Percentiles rank a stretch among this genome's conserved stretches.
These are phyloP conservation scores for Isabelozyma heimii DNA, from an alignment of 805 yeast genomes.

Conservation along the genomic window DNA sequence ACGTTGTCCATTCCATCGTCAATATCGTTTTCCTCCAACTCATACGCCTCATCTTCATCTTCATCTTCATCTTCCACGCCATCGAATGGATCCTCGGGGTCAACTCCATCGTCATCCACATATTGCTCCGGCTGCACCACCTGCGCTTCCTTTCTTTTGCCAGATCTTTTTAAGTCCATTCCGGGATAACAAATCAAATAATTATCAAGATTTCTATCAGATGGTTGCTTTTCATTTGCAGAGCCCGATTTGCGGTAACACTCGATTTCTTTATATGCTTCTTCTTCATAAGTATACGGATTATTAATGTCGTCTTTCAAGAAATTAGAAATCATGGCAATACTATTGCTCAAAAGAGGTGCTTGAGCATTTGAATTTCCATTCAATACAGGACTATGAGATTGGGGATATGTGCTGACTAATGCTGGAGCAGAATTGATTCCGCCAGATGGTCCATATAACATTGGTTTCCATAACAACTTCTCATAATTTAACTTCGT, in stretches of 20 bases:
- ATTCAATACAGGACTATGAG: neutral
- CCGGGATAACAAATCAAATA: conserved; percentile 38
- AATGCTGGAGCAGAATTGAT: conserved; percentile 59
- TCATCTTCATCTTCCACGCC: conserved; percentile 8
- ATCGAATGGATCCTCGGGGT: neutral
- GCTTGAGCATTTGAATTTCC: conserved; percentile 1
- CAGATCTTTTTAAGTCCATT: conserved; percentile 7
- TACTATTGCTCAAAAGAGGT: conserved; percentile 40
- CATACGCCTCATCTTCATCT: conserved; percentile 8
- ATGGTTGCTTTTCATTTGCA: conserved; percentile 1
- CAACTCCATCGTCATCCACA: conserved; percentile 13
- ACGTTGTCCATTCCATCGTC: conserved; percentile 5
- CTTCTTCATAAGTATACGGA: conserved; percentile 56
- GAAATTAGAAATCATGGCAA: conserved; percentile 57
- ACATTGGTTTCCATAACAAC: conserved; percentile 77
- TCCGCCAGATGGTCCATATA: conserved; percentile 86
- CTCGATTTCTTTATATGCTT: conserved; percentile 48
- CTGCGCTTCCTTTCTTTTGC: neutral
- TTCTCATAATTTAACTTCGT: conserved; percentile 48
- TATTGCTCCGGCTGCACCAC: neutral
- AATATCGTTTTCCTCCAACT: conserved; percentile 2
- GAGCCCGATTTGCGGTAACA: conserved; percentile 5
- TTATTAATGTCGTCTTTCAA: conserved; percentile 68
- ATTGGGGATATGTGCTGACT: conserved; percentile 11
- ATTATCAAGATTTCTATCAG: conserved; percentile 13